Evolutionary conservation across 345 rosid species (phyloP).

Genomic region (Pseudoturritis turrita): DNA sequence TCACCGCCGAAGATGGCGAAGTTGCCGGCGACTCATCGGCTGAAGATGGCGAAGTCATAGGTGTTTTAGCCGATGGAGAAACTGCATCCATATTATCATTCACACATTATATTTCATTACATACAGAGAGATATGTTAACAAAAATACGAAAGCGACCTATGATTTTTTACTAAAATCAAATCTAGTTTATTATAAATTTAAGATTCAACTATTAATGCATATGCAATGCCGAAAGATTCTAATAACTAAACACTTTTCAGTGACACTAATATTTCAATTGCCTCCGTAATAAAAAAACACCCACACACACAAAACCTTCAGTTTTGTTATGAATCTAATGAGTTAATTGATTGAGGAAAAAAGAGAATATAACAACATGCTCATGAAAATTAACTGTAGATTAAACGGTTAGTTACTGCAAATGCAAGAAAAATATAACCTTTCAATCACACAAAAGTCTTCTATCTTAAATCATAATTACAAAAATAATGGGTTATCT

Average conservation of each 20-base stretch:
- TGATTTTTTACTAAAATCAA: background rate
- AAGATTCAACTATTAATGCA: background rate
- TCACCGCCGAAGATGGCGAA: background rate
- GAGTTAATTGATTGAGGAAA: no score
- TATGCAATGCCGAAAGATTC: background rate
- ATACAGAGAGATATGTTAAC: background rate
- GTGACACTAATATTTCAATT: background rate
- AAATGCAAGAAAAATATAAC: no score
- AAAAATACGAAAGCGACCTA: background rate
- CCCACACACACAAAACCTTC: background rate
- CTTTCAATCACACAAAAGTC: background rate
- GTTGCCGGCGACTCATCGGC: background rate
- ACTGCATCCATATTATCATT: slow-evolving; percentile 1
- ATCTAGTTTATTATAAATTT: background rate
- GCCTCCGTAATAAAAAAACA: background rate
- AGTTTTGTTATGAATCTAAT: no score
- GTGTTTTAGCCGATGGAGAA: slow-evolving; percentile 22
- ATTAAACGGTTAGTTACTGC: no score
- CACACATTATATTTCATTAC: background rate
- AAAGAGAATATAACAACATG: no score
- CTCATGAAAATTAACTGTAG: no score
- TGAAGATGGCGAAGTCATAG: background rate
- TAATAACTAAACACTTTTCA: background rate
- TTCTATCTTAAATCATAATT: background rate
- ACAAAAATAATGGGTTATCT: background rate